Conservation (phyloP, 2,329 filamentous ascomycete species). For the Fusarium austroafricanum region DNA sequence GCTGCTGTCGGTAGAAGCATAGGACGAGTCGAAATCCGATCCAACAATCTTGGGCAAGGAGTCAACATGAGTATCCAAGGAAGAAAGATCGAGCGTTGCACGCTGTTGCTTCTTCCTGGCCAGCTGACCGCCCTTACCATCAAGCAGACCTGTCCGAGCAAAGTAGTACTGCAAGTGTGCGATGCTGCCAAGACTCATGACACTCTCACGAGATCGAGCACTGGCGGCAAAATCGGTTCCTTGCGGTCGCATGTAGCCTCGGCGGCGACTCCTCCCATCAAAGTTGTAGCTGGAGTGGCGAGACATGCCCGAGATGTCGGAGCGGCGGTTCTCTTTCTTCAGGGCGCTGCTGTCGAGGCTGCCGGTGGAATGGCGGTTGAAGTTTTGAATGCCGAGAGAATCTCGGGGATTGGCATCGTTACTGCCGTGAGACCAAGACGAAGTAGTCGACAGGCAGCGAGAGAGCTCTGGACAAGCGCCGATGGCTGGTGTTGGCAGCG, state of each 20-base stretch:
- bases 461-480: slow-evolving; percentile 68
- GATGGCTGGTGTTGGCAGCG: slow-evolving; percentile 71
- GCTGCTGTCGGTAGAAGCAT: slow-evolving; percentile 69
- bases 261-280: slow-evolving; percentile 63
- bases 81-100: slow-evolving; percentile 68
- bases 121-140: slow-evolving; percentile 90
- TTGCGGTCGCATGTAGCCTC: slow-evolving; percentile 89
- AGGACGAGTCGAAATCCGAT: slow-evolving; percentile 68
- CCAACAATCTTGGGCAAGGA: slow-evolving; percentile 54
- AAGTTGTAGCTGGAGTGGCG: slow-evolving; percentile 59
- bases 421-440: slow-evolving; percentile 67
- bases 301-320: slow-evolving; percentile 55
- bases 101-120: slow-evolving; percentile 76
- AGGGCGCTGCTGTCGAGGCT: slow-evolving; percentile 68
- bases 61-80: slow-evolving; percentile 54
- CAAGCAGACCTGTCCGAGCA: slow-evolving; percentile 89
- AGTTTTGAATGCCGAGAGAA: slow-evolving; percentile 65
- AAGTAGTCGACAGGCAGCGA: slow-evolving; percentile 72
- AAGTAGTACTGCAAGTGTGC: slow-evolving; percentile 99
- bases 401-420: slow-evolving; percentile 63
- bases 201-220: slow-evolving; percentile 89
- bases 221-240: slow-evolving; percentile 91
- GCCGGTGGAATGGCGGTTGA: slow-evolving; percentile 73
- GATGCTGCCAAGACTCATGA: slow-evolving; percentile 96
- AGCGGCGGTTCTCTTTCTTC: slow-evolving; percentile 53